Conservation (phyloP, 2,329 filamentous ascomycete species). For the Fusarium humuli region DNA sequence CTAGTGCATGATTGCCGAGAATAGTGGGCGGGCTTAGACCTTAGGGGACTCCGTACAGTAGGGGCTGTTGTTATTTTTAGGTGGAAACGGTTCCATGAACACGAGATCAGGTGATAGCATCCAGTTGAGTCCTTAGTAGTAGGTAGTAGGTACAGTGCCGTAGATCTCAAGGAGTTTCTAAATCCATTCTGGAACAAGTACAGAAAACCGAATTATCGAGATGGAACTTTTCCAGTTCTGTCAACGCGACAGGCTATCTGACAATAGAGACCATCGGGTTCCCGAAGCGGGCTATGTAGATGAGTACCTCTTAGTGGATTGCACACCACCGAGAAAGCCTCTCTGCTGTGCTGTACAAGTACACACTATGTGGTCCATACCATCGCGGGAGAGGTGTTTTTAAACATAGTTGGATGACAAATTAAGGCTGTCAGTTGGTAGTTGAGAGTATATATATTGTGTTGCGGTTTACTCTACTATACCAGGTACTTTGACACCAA, state of each 20-base stretch:
- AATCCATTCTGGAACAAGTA: not conserved
- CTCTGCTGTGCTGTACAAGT: not conserved
- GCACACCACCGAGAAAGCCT: not conserved
- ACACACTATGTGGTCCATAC: no score
- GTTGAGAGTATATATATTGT: no score
- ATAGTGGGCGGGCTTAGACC: constrained; percentile 28
- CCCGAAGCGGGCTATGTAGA: not conserved
- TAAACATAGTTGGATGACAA: no score
- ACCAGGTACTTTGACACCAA: no score
- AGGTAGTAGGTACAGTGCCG: no score
- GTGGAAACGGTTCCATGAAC: constrained; percentile 27
- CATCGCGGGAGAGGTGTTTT: no score
- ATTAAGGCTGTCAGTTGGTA: no score
- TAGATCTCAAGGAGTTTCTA: not conserved
- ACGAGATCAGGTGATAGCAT: constrained; percentile 48
- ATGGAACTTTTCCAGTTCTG: not conserved
- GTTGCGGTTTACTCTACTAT: no score
- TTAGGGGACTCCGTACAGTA: constrained; percentile 23
- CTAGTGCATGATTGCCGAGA: constrained; percentile 42
- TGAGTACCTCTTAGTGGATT: not conserved
- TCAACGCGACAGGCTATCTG: not conserved
- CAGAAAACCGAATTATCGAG: not conserved
- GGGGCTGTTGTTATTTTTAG: constrained; percentile 43
- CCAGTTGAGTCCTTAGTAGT: not conserved
- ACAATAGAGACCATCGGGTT: not conserved